Evolutionary conservation across 2,329 filamentous ascomycete genomes (phyloP), one percentile per base, ranked within the genome.

Genomic region (Canariomyces notabilis): DNA sequence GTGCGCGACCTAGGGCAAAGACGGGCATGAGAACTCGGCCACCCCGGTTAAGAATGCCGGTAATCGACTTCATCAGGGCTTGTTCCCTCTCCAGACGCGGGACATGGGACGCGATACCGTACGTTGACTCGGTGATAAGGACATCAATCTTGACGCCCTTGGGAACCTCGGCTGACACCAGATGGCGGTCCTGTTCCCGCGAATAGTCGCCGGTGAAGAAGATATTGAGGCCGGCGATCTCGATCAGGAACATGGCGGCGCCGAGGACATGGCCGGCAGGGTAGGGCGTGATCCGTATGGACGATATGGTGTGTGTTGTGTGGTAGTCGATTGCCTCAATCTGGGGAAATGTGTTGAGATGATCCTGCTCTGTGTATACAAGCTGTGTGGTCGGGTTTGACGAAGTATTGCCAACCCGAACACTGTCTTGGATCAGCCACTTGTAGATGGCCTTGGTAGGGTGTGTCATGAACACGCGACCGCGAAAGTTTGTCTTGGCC

Each of bases 381-480:
- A 88, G 75, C 74, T 93, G 77, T 60, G 87, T 75, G 0, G 73
- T 75, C 44, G 74, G 70, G 54, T 80, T 79, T 8, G 79, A 80
- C 2, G 79, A 81, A 4, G 78, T 82, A 61, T 82, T 86, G 63
- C 85, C 85, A 22, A 98, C 90, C 49, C 93, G 84, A 36, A 98
- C 88, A 56, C 89, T 95, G 68, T 98, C 93, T 67, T 95, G 89
- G 53, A 97, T 96, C 42, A 97, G 81, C 91, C 93, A 97, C 70
- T 97, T 97, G 78, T 98, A 98, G 64, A 98, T 98, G 59, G 93
- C 93, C 67, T 98, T 97, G 37, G 93, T 98, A 2, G 93, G 89
- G 72, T 98, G 93, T 42, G 93, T 98, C 91, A 97, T 98, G 72
- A 96, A 97, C 51, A 97, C 91, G 18, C 90, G 83, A 39, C 93